Evolutionary conservation across 2,329 filamentous ascomycete species (phyloP), one percentile per base, ranked within the genome.

Genomic region (Thelonectria blattea): DNA sequence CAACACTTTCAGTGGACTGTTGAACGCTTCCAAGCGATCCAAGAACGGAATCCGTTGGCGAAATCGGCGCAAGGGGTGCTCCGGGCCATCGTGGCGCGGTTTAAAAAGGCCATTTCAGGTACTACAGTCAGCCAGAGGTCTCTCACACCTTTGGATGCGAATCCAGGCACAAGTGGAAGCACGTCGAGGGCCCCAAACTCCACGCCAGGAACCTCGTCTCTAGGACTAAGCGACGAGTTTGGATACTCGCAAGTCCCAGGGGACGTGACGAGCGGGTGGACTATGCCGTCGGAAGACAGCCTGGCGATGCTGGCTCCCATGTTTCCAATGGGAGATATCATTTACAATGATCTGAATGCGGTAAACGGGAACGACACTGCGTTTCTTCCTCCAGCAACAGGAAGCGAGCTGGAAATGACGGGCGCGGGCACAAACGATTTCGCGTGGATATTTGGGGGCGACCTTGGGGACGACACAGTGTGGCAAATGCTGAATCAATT

Each of bases 1-100:
- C 83, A 85, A 66, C 84, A 88, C 65, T 87, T 86, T 64, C 79
- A 82, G 46, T 87, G 84, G 84, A 82, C 83, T 1, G 81, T 85
- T 62, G 81, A 86, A 64, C 79, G 85, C 5, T 88, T 88, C 63
- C 78, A 83, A 54, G 81, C 78, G 41, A 87, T 88, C 78, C 78
- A 80, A 14, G 76, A 77, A 27, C 78, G 81, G 24, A 88, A 86
- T 61, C 73, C 78, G 1, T 78, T 87, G 22, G 85, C 85, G 3
- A 81, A 78, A 45, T 78, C 83, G 2, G 85, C 84, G 0, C 74
- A 84, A 15, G 81, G 83, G 10, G 84, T 88, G 1, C 73, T 88
- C 10, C 80, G 79, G 63, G 84, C 84, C 14, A 83, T 87, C 49
- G 78, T 82, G 52, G 74, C 81, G 58, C 81, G 84, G 20, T 78